phyloP scores from a whole-genome alignment of 2,329 filamentous ascomycete genomes.

The Allantophomopsis cytisporea region DNA sequence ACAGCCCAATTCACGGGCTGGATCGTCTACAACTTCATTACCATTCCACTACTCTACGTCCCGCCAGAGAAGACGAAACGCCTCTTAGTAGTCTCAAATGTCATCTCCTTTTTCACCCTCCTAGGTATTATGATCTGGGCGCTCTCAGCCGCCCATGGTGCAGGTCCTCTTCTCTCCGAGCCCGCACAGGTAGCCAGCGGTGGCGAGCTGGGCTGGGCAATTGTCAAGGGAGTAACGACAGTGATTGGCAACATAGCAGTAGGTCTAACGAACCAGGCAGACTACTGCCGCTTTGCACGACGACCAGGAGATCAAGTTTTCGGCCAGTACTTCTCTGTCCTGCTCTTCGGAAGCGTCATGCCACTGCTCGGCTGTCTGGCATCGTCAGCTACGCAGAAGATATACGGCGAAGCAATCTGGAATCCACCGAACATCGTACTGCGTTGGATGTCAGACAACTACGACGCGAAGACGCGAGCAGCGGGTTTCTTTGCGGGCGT shows the following conservation, averaged over 20 bases:
- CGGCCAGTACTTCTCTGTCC: conserved; percentile 23
- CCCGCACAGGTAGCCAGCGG: conserved; percentile 3
- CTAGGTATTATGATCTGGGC: conserved; percentile 23
- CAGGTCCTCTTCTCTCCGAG: conserved; percentile 15
- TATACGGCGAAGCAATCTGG: conserved; percentile 33
- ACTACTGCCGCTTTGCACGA: conserved; percentile 28
- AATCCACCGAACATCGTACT: conserved; percentile 29
- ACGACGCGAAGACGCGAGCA: conserved; percentile 25
- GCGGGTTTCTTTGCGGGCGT: conserved; percentile 30
- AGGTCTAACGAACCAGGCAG: conserved; percentile 28
- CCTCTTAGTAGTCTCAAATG: conserved; percentile 17
- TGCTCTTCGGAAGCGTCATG: conserved; percentile 24
- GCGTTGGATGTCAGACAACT: conserved; percentile 24
- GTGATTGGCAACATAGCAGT: conserved; percentile 28
- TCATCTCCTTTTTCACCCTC: conserved; percentile 15
- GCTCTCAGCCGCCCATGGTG: conserved; percentile 17
- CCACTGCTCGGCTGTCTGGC: conserved; percentile 28
- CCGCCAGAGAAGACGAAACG: conserved; percentile 24
- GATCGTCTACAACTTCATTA: conserved; percentile 22
- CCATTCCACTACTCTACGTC: conserved; percentile 26
- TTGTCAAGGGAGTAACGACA: conserved; percentile 24
- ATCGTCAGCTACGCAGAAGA: conserved; percentile 34
- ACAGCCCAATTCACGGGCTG: conserved; percentile 21
- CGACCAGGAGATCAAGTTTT: conserved; percentile 25
- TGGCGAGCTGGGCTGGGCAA: conserved; percentile 20